A percentile compares a stretch with the other conserved stretches of the same genome.
Conservation (phyloP, 805 yeast species). For the Maudiozyma barnettii region DNA sequence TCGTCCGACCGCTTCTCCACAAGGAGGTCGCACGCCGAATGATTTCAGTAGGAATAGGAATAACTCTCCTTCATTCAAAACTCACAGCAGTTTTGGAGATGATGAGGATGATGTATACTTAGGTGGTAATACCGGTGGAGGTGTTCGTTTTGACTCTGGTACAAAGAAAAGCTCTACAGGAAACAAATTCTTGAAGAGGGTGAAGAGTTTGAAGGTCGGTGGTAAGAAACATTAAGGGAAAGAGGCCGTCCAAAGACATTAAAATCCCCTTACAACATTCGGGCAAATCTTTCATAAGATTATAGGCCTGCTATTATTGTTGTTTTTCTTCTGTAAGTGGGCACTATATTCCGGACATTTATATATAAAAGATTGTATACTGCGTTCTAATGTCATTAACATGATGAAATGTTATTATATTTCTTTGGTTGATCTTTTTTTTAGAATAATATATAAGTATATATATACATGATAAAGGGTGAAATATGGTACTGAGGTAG, state of each 20-base stretch:
- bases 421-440: no score
- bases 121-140: conserved; percentile 5
- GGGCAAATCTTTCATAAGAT: no score
- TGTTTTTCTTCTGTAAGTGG: background rate
- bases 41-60: background rate
- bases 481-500: no score
- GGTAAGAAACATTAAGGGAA: conserved; percentile 8
- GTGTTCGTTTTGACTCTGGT: conserved; percentile 20
- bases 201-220: conserved; percentile 79
- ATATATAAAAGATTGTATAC: no score
- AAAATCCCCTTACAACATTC: no score
- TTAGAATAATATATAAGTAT: no score
- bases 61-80: background rate
- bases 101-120: conserved; percentile 26
- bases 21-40: background rate
- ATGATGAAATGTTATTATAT: no score
- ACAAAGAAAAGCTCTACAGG: conserved; percentile 30
- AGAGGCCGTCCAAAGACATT: background rate
- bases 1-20: conserved; percentile 5
- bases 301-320: background rate
- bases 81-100: conserved; percentile 7
- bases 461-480: no score
- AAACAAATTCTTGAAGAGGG: conserved; percentile 67
- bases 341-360: background rate
- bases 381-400: no score